Conservation (phyloP, 2,329 filamentous ascomycete species). For the Fusarium sp. region DNA sequence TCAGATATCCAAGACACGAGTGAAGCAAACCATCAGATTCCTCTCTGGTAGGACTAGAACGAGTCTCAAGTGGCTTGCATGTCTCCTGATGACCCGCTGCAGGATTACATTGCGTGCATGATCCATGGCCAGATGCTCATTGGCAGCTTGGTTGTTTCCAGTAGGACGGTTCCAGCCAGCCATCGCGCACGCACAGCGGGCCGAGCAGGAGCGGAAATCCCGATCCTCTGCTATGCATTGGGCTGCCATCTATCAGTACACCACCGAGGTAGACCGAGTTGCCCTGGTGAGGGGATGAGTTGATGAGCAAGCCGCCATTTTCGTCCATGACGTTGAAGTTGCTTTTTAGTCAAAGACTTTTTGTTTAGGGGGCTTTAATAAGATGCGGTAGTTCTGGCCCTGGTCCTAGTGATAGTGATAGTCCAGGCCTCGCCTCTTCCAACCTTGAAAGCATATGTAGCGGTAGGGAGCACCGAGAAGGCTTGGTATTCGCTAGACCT, state of each 20-base stretch:
- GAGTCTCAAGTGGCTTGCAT: slow-evolving; percentile 19
- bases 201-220: not conserved
- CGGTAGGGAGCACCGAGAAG: not conserved
- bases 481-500: not conserved
- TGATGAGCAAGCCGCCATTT: not conserved
- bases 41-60: not conserved
- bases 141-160: slow-evolving; percentile 7
- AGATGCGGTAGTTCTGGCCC: not conserved
- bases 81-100: slow-evolving; percentile 13
- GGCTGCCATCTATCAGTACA: not conserved
- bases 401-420: not conserved
- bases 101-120: slow-evolving; percentile 20
- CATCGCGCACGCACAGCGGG: not conserved
- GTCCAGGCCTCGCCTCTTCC: not conserved
- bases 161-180: not conserved
- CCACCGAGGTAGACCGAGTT: not conserved
- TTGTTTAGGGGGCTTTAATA: not conserved
- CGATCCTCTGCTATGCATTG: not conserved
- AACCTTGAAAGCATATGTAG: not conserved
- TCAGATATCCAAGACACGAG: not conserved
- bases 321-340: not conserved
- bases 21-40: not conserved
- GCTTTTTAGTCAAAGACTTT: slow-evolving; percentile 4
- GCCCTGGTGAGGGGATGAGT: not conserved
- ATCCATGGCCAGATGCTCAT: not conserved